Evolutionary conservation across 148 eudicot species (phyloP).

Genomic region (Fagopyrum esculentum): DNA sequence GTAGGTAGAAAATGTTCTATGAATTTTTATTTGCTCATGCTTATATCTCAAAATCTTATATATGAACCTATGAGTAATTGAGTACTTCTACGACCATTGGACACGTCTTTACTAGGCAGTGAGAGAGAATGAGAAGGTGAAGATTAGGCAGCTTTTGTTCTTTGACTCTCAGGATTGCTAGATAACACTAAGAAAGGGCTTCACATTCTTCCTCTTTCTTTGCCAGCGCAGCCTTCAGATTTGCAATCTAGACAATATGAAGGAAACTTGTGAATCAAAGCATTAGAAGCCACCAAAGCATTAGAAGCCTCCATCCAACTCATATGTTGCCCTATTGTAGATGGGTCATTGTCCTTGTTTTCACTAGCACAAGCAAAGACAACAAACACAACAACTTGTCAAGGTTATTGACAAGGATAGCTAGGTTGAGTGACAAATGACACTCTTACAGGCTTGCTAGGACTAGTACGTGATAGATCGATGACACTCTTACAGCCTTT

Average conservation of each 20-base stretch:
- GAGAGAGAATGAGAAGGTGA: constrained; percentile 8
- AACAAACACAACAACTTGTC: too few relatives aligned
- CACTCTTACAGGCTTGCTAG: too few relatives aligned
- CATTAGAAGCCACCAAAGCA: too few relatives aligned
- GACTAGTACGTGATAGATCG: too few relatives aligned
- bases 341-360: too few relatives aligned
- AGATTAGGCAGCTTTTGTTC: constrained; percentile 7
- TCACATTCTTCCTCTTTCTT: constrained; percentile 14
- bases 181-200: background rate
- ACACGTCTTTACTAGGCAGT: background rate
- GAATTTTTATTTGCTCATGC: background rate
- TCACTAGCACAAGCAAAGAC: too few relatives aligned
- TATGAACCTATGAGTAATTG: background rate
- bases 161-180: constrained; percentile 3
- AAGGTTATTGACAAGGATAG: too few relatives aligned
- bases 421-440: too few relatives aligned
- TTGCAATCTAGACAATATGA: background rate
- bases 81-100: background rate
- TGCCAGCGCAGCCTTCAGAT: constrained; percentile 15
- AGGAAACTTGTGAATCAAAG: background rate
- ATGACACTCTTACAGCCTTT: too few relatives aligned
- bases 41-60: background rate
- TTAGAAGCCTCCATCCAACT: too few relatives aligned
- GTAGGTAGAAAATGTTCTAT: background rate
- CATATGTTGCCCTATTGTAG: too few relatives aligned